Evolutionary conservation across 2,329 filamentous ascomycete species (phyloP).

Genomic region (Botryotinia calthae): DNA sequence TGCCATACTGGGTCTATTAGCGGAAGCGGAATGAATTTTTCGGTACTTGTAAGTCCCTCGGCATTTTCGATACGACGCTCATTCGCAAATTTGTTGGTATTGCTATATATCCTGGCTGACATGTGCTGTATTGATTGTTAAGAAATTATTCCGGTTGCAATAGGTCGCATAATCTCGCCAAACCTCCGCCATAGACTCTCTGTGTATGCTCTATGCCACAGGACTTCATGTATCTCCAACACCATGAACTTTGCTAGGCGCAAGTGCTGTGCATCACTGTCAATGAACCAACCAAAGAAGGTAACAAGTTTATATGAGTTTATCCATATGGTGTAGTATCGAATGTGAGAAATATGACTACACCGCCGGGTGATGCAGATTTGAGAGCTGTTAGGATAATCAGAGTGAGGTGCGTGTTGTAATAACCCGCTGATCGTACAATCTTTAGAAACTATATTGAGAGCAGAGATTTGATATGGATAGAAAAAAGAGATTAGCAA

Average conservation of each 20-base stretch:
- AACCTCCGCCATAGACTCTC: not conserved
- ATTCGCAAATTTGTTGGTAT: not conserved
- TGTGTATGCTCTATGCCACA: not conserved
- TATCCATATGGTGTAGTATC: not conserved
- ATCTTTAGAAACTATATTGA: not conserved
- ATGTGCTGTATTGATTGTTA: not conserved
- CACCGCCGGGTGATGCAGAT: not conserved
- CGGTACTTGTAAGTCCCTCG: not conserved
- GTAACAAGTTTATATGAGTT: not conserved
- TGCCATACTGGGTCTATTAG: not conserved
- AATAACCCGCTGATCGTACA: not conserved
- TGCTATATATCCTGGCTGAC: not conserved
- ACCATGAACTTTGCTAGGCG: not conserved
- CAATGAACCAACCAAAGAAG: not conserved
- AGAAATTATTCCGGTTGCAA: not conserved
- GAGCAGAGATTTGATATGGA: not conserved
- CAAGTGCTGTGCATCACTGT: not conserved
- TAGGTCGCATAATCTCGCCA: not conserved
- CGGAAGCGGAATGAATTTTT: not conserved
- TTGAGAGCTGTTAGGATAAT: not conserved
- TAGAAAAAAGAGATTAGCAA: not conserved
- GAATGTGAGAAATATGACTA: not conserved
- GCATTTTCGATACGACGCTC: not conserved
- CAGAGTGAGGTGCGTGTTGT: no score
- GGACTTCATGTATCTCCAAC: not conserved